Evolutionary conservation across 768 basidiomycete species (phyloP), one percentile per base, ranked within the genome.

Genomic region (Mycena metata): DNA sequence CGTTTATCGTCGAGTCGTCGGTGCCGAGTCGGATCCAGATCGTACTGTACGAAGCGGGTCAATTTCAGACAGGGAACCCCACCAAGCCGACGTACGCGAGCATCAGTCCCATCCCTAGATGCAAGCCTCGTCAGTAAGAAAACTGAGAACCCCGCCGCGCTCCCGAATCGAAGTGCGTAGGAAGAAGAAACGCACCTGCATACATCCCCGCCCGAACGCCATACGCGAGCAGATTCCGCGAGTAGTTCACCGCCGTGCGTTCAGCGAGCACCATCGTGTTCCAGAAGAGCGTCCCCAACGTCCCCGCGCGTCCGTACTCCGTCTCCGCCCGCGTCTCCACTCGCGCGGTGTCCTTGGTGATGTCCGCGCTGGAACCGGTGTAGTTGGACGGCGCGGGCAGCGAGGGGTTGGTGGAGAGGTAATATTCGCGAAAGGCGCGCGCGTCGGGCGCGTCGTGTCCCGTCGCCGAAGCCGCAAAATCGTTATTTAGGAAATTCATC

Each of bases 121-220:
- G 30, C 6, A 30, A 30, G 6, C 3, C 30, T 30, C 30, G 30
- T 30, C 30, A 30, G 30, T 30, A 30, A 30, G 30, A 3, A 30
- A 6, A 30, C 3, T 30, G 30, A 30, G 30, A 30, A 30, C 6
- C 30, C 30, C 30, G 30, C 30, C 30, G 3, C 30, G 30, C 30
- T 30, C 30, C n/a, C 63, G 45, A 21, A 43, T n/a, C 24, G 21
- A 42, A 23, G 12, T 30, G 17, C n/a, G 30, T 24, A 72, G 12
- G 17, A 12, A 42, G 47, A 51, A 51, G 51, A 6, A 57, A 74
- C 79, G 43, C 50, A 83, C 83, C 79, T 55, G 78, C 82, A 63
- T 89, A 90, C 88, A 90, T 89, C 42, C 82, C 87, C 13, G 81
- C 74, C 42, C 88, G 77, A 4, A 90, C 83, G 12, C 88, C 88